phyloP scores from a whole-genome alignment of 2,329 filamentous ascomycete genomes.

The Sporothrix humicola region DNA sequence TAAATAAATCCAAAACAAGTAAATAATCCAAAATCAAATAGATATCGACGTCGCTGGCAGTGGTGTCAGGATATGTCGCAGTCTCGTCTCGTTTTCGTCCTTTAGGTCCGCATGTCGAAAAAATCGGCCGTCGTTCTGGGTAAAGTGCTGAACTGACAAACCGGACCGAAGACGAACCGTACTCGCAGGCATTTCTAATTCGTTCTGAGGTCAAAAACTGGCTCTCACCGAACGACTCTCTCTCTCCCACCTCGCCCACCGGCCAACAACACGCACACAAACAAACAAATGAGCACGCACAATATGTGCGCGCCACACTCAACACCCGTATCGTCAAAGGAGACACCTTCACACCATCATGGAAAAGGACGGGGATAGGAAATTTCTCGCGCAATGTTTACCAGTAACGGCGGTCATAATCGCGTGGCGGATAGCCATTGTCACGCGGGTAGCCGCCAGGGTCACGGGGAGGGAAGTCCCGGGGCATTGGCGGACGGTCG shows the following conservation, averaged over 20 bases:
- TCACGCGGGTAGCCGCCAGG: slow-evolving; percentile 54
- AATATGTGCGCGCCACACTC: neutral
- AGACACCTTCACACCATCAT: slow-evolving; percentile 18
- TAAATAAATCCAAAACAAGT: neutral
- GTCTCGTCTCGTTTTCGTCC: neutral
- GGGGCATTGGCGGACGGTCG: slow-evolving; percentile 57
- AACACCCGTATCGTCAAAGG: neutral
- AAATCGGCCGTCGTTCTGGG: too few species aligned
- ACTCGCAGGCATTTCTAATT: slow-evolving; percentile 1
- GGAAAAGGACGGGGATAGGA: neutral
- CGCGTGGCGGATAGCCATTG: slow-evolving; percentile 52
- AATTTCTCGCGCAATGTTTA: slow-evolving; percentile 34
- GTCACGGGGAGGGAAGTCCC: slow-evolving; percentile 49
- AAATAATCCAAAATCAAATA: neutral
- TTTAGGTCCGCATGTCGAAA: too few species aligned
- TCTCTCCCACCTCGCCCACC: neutral
- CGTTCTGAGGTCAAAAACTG: slow-evolving; percentile 13
- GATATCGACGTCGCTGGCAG: neutral
- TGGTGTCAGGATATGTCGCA: neutral
- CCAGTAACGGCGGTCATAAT: slow-evolving; percentile 46
- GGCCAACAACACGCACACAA: neutral
- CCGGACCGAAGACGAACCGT: too few species aligned
- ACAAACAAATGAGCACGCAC: neutral
- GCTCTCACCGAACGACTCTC: neutral
- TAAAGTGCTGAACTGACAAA: too few species aligned